Conservation (phyloP, 257 asterid genomes). For the Solanum appendiculatum region DNA sequence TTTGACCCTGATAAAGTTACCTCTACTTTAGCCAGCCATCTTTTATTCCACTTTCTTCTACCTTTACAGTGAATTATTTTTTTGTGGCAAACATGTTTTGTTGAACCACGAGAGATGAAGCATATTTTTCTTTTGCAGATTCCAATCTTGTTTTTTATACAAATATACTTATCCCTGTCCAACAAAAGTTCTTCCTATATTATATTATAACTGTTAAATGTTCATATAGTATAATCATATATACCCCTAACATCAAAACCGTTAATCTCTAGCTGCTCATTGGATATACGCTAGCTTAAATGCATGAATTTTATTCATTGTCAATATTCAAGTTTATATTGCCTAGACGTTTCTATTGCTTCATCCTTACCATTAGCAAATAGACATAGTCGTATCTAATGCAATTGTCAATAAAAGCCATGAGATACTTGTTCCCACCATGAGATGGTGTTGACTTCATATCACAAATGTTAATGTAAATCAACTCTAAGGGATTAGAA, state of each 20-base stretch:
- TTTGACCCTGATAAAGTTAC: background rate
- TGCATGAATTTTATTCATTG: no score
- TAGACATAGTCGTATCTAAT: no score
- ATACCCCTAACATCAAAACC: background rate
- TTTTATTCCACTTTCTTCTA: background rate
- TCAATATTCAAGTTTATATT: no score
- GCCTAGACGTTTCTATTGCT: no score
- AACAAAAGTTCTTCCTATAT: background rate
- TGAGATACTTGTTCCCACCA: no score
- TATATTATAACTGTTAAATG: background rate
- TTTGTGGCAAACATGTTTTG: slow-evolving; percentile 1
- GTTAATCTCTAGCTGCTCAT: background rate
- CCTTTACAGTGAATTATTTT: background rate
- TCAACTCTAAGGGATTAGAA: no score
- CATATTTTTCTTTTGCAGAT: background rate
- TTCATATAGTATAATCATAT: background rate
- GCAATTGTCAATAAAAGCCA: no score
- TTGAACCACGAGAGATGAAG: background rate
- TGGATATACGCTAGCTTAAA: background rate
- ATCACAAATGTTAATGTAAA: no score
- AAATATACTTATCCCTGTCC: background rate
- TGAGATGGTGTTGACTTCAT: no score
- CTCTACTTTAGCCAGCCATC: background rate
- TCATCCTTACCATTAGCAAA: no score
- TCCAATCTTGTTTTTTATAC: background rate